These are phyloP conservation scores for Termitomyces sp. DNA, from an alignment of 768 basidiomycete species.

Conservation along the genomic window DNA sequence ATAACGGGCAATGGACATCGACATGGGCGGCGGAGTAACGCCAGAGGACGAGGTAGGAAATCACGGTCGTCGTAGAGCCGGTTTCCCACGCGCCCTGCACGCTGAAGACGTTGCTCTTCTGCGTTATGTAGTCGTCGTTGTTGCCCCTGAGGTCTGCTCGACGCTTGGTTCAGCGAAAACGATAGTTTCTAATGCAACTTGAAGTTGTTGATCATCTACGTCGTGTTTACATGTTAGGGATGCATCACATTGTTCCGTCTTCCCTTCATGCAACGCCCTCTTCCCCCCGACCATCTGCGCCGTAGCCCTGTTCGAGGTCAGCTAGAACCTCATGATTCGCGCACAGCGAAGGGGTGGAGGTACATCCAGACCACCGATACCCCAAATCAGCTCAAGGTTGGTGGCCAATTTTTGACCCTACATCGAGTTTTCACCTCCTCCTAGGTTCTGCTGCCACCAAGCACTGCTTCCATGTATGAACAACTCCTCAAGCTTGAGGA, in stretches of 20 bases:
- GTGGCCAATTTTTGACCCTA: background rate
- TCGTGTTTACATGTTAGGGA: slow-evolving; percentile 13
- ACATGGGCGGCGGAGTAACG: slow-evolving; percentile 44
- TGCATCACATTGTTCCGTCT: slow-evolving; percentile 11
- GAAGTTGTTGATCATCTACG: slow-evolving; percentile 5
- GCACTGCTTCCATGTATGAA: slow-evolving; percentile 62
- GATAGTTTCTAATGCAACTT: background rate
- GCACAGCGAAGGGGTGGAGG: slow-evolving; percentile 56
- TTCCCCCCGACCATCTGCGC: slow-evolving; percentile 51
- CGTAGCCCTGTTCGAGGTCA: slow-evolving; percentile 72
- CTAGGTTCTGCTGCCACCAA: slow-evolving; percentile 67
- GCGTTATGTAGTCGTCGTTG: background rate
- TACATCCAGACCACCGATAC: slow-evolving; percentile 78
- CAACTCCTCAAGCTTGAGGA: slow-evolving; percentile 62
- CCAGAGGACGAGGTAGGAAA: background rate
- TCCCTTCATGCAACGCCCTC: slow-evolving; percentile 14
- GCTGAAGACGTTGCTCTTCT: background rate
- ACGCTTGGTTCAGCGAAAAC: background rate
- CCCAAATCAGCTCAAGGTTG: slow-evolving; percentile 69
- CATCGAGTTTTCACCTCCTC: background rate
- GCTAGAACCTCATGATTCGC: slow-evolving; percentile 63
- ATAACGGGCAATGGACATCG: slow-evolving; percentile 66
- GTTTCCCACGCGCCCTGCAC: slow-evolving; percentile 3
- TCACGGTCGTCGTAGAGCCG: slow-evolving; percentile 14
- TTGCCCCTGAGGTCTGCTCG: background rate